Evolutionary conservation across 306 rosid genomes (phyloP).

Genomic region (Cicer judaicum): DNA sequence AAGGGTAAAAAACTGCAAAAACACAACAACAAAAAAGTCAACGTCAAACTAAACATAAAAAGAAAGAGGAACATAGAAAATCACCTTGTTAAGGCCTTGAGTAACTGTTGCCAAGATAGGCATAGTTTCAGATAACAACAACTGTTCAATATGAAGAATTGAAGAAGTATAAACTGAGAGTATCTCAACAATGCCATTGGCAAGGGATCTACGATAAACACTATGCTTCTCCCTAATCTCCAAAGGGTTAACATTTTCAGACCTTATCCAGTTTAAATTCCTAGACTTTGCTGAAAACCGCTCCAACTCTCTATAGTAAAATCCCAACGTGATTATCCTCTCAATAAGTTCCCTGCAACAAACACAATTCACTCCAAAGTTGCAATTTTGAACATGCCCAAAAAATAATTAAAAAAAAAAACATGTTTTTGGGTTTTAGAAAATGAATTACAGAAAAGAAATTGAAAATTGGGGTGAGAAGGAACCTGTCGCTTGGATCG

Average conservation of each 20-base stretch:
- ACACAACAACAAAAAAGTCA: not conserved
- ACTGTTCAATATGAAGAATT: slow-evolving; percentile 87
- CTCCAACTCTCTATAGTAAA: slow-evolving; percentile 89
- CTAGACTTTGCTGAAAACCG: slow-evolving; percentile 80
- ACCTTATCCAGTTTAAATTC: slow-evolving; percentile 89
- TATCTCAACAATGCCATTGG: slow-evolving; percentile 91
- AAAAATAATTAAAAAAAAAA: not conserved
- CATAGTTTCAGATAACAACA: slow-evolving; percentile 74
- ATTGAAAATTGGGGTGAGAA: slow-evolving; percentile 18
- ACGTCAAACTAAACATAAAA: slow-evolving; percentile 21
- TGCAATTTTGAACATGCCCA: slow-evolving; percentile 23
- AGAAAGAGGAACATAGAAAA: not conserved
- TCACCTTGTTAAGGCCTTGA: slow-evolving; percentile 92
- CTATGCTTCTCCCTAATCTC: slow-evolving; percentile 60
- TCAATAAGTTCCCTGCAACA: slow-evolving; percentile 82
- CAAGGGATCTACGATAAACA: slow-evolving; percentile 86
- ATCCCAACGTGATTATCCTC: slow-evolving; percentile 82
- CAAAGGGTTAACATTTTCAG: slow-evolving; percentile 53
- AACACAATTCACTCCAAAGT: slow-evolving; percentile 34
- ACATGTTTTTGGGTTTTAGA: not conserved
- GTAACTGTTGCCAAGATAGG: slow-evolving; percentile 89
- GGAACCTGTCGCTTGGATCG: slow-evolving; percentile 81
- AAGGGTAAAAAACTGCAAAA: slow-evolving; percentile 77
- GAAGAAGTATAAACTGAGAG: slow-evolving; percentile 84
- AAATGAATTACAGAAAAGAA: not conserved